Conservation (phyloP, 2,329 filamentous ascomycete species). For the Aschersonia sp. region DNA sequence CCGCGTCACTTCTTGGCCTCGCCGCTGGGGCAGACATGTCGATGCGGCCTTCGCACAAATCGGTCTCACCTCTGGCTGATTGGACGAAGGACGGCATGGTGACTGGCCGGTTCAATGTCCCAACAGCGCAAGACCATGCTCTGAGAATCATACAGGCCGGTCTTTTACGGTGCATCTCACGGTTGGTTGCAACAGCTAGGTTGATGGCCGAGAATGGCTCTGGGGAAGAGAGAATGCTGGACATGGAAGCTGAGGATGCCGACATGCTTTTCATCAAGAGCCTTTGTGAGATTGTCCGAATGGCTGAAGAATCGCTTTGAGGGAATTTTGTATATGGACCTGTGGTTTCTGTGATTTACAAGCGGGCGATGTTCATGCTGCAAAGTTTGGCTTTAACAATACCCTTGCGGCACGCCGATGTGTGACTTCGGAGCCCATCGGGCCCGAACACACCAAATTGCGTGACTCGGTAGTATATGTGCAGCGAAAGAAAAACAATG, state of each 20-base stretch:
- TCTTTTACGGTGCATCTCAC: constrained; percentile 33
- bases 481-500: too few species aligned
- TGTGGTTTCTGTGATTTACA: too few species aligned
- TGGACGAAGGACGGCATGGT: constrained; percentile 14
- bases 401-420: too few species aligned
- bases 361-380: too few species aligned
- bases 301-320: constrained; percentile 16
- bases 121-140: constrained; percentile 16
- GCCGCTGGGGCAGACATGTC: constrained; percentile 10
- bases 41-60: constrained; percentile 11
- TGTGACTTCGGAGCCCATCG: too few species aligned
- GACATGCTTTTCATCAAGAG: constrained; percentile 25
- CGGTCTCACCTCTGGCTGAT: constrained; percentile 11
- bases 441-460: too few species aligned
- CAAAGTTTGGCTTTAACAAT: too few species aligned
- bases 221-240: constrained; percentile 14
- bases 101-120: constrained; percentile 5
- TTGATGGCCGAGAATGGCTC: constrained; percentile 17
- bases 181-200: constrained; percentile 33
- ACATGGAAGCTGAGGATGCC: constrained; percentile 15
- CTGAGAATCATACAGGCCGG: constrained; percentile 32
- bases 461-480: too few species aligned
- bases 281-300: constrained; percentile 26
- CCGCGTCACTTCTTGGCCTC: constrained; percentile 35
- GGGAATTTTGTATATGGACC: constrained; percentile 2